Conservation (phyloP, 2,329 filamentous ascomycete genomes). For the Thielaviopsis ethacetica region DNA sequence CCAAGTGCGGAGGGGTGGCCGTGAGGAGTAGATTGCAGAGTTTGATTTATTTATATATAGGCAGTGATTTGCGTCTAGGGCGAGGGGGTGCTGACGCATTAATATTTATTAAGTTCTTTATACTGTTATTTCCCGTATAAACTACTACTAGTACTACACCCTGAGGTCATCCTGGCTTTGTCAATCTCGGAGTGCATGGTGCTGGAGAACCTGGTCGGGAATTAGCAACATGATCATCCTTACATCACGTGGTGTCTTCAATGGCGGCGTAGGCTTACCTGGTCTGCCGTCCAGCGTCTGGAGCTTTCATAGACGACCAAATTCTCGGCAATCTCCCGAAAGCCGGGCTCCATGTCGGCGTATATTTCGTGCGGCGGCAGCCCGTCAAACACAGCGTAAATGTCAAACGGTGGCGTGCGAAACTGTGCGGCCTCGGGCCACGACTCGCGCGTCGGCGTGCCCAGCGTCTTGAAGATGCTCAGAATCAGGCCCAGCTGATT, state of each 20-base stretch:
- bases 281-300: constrained; percentile 46
- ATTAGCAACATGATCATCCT: not conserved
- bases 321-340: constrained; percentile 46
- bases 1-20: constrained; percentile 12
- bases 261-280: constrained; percentile 16
- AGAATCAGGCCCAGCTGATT: constrained; percentile 83
- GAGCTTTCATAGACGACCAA: constrained; percentile 57
- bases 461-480: constrained; percentile 82
- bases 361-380: constrained; percentile 56
- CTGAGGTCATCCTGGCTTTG: too few species aligned
- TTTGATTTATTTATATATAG: not conserved
- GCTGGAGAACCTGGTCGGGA: not conserved
- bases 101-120: not conserved
- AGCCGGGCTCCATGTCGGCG: constrained; percentile 37
- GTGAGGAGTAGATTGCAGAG: not conserved
- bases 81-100: not conserved
- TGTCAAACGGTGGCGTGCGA: constrained; percentile 68
- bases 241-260: too few species aligned
- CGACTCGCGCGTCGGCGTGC: constrained; percentile 60
- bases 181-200: not conserved
- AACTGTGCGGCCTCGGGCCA: constrained; percentile 70
- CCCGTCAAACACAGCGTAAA: constrained; percentile 60
- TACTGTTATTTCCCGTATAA: too few species aligned
- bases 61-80: too few species aligned
- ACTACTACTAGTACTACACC: too few species aligned